Conservation (phyloP, 2,329 filamentous ascomycete species). For the Colletotrichum nymphaeae region DNA sequence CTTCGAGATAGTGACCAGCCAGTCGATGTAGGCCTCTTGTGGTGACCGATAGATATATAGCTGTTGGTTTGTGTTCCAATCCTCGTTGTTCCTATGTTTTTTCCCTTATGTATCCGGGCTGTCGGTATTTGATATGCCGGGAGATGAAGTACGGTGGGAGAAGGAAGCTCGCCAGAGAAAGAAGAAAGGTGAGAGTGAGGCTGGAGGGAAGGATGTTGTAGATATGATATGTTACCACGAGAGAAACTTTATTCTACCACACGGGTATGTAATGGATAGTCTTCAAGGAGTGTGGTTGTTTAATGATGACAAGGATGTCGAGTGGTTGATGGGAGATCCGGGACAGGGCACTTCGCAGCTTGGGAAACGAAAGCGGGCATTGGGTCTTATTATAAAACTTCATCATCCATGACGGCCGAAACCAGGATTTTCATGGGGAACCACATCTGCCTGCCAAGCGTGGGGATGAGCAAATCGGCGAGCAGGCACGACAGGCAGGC, state of each 20-base stretch:
- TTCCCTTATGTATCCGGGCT: background rate
- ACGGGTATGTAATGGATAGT: constrained; percentile 18
- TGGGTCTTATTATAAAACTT: constrained; percentile 35
- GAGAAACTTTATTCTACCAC: constrained; percentile 6
- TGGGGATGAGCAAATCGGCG: constrained; percentile 31
- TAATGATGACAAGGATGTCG: constrained; percentile 14
- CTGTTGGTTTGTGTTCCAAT: background rate
- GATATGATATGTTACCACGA: constrained; percentile 19
- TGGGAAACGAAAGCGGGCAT: constrained; percentile 29
- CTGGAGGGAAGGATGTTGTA: background rate
- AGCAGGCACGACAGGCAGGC: background rate
- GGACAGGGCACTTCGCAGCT: constrained; percentile 10
- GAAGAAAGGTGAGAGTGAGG: constrained; percentile 10
- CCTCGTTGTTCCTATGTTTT: background rate
- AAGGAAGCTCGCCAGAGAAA: background rate
- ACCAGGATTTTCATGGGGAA: constrained; percentile 23
- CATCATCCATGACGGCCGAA: constrained; percentile 20
- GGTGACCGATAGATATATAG: background rate
- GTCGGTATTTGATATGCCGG: background rate
- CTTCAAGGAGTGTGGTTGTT: constrained; percentile 27
- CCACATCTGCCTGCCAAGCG: constrained; percentile 31
- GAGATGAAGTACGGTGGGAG: background rate
- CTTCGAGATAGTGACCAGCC: constrained; percentile 4
- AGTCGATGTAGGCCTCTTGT: background rate
- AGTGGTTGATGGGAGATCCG: constrained; percentile 16